Evolutionary conservation across 352 stramenopile genomes (phyloP), one percentile per base, ranked within the genome.

Genomic region (Phytophthora pistaciae): DNA sequence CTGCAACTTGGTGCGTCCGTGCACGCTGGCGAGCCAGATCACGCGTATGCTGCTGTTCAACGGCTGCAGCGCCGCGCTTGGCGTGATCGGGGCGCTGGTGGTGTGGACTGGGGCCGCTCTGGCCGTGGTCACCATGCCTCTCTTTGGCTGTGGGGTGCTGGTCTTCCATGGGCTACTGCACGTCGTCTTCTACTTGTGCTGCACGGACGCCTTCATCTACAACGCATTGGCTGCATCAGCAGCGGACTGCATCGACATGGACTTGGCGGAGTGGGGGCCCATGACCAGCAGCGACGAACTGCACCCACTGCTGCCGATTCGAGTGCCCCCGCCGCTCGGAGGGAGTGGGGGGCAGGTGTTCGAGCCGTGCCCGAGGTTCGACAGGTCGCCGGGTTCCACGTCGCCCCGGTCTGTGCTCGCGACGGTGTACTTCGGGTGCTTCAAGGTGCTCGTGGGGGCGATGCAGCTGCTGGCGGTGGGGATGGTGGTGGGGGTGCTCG

Each of bases 141-240:
- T 91, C 13, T 91, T 83, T 29, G 80, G 82, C 55, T 80, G 80
- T n/a, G 81, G 82, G 27, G 52, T 91, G 49, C 60, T 85, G 10
- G 67, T 91, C 44, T 85, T 88, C 49, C 72, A 80, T 16, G 31
- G 63, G n/a, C 54, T 91, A 25, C 48, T 92, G 31, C 75, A 65
- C 10, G 20, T 70, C 1, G 74, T 81, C 21, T 88, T 81, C 54
- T 79, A 75, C 48, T 58, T 85, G 44, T 81, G 75, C 50, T 74
- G 68, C 54, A 56, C 71, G 0, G 85, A 92, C 46, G 81, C 67
- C 0, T 60, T 76, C 18, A 64, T 92, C 38, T 83, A 91, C 75
- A 93, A 91, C 66, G 59, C 78, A 0, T 49, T 91, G 21, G 70
- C 78, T n/a, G 67, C 64, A 16, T 49, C 53, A 1, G 62, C 66